phyloP scores from a whole-genome alignment of 1,284 basidiomycete genomes.

The Puccinia polysora region DNA sequence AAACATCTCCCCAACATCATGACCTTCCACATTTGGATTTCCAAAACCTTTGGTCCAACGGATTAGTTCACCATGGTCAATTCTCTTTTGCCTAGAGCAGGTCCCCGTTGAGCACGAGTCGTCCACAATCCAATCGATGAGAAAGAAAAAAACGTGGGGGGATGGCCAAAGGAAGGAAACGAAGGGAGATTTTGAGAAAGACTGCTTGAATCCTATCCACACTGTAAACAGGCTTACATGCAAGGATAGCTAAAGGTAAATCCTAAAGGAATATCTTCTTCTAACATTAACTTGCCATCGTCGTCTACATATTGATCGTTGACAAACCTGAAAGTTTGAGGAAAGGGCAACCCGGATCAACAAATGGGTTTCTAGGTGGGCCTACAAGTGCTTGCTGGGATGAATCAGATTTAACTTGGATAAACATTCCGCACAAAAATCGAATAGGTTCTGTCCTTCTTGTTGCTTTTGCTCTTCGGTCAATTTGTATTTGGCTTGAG shows the following conservation, averaged over 20 bases:
- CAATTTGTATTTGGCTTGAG: constrained; percentile 93
- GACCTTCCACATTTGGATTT: constrained; percentile 82
- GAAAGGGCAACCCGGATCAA: not conserved
- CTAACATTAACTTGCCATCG: constrained; percentile 62
- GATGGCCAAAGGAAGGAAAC: no score
- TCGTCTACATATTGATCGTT: constrained; percentile 67
- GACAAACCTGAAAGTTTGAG: constrained; percentile 60
- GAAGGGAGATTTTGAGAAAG: constrained; percentile 25
- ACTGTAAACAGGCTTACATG: no score
- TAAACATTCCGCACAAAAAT: constrained; percentile 93
- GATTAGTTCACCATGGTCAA: constrained; percentile 90
- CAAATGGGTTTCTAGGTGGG: not conserved
- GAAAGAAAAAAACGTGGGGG: constrained; percentile 12
- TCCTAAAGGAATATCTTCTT: constrained; percentile 74
- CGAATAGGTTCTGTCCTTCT: constrained; percentile 89
- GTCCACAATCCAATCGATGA: not conserved
- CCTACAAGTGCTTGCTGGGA: not conserved
- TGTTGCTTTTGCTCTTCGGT: constrained; percentile 97
- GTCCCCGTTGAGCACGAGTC: not conserved
- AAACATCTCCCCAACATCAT: constrained; percentile 91
- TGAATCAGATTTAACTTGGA: constrained; percentile 57
- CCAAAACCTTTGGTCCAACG: constrained; percentile 99
- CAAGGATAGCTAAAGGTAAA: constrained; percentile 69
- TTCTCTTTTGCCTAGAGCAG: constrained; percentile 68
- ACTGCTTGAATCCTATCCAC: no score